Evolutionary conservation across 306 rosid genomes (phyloP), one percentile per base, ranked within the genome.

Genomic region (Cucurbita maxima): DNA sequence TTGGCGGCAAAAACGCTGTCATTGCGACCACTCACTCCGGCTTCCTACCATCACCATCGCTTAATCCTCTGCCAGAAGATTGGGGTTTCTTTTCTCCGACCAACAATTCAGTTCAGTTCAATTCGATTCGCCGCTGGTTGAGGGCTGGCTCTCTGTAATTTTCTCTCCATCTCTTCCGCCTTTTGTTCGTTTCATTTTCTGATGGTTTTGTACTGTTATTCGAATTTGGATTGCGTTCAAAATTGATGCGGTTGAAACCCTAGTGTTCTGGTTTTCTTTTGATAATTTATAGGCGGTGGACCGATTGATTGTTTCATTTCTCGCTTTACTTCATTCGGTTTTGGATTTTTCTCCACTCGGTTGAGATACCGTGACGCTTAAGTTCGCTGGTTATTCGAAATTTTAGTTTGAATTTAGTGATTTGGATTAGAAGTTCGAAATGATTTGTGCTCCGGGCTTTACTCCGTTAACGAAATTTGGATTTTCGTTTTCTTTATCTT

Each of bases 361-460:
- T 30, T 30, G 34, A 30, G 34, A 3, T 30, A 30, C 34, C 34
- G 34, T 30, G 34, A 30, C 34, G 34, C 34, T 30, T 30, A 30
- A 30, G 34, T 30, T 30, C 34, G 34, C 34, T 30, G 34, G 34
- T 73, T 12, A 30, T 5, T 10, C 53, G n/a, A 54, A 71, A 73
- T 40, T 57, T 72, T 41, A 63, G 8, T 68, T 41, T 45, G 37
- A 38, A 40, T 34, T 52, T 40, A 16, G 60, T 48, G 30, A 7
- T 75, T 60, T 72, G 75, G 53, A 74, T 76, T 51, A 4, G 18
- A 44, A 53, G 15, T 51, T 19, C 59, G 12, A 75, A 77, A 79
- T 94, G 99, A 85, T 87, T 25, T 86, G 80, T 81, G 85, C 84
- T 54, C 85, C 74, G 51, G 90, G 88, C 61, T 71, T 82, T 73